Evolutionary conservation across 1,284 basidiomycete species (phyloP), one percentile per base, ranked within the genome.

Genomic region (Ganoderma lingzhi): DNA sequence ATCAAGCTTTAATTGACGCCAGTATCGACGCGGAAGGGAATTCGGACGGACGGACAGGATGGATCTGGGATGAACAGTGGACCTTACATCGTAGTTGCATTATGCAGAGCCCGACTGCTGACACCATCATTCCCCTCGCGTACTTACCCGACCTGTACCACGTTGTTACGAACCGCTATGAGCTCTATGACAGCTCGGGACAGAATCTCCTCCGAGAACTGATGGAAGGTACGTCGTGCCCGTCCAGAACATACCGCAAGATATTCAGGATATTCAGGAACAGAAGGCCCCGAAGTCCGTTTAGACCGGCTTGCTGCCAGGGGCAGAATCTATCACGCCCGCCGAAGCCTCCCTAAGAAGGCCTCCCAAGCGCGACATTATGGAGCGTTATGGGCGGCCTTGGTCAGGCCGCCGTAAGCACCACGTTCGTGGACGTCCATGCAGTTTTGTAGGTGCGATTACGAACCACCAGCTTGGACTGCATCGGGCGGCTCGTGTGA

Each of bases 401-500:
- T 56, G 30, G 53, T 56, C 15, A 30, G 30, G 53, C 32, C 30
- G n/a, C 48, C 42, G 42, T 51, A n/a, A 19, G 45, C 6, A 48
- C 45, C 45, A 28, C 23, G 48, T 51, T 51, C 48, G 30, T 30
- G 10, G n/a, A 15, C n/a, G 59, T 23, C 30, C 30, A 35, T 56
- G 58, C 58, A 12, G 37, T n/a, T 59, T 37, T 19, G 58, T 19
- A 37, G 37, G 35, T 35, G 58, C 58, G 37, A 23, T 39, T 39
- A n/a, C 37, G 58, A 59, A 39, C 58, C 12, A 17, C 15, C 2
- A 28, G 30, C 30, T 32, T 6, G 12, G 62, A 32, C 23, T 53
- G 6, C 8, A 63, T 28, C 62, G 62, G 62, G 62, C 62, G 35
- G 45, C 15, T 63, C 12, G 48, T 12, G 32, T 65, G 64, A 60